phyloP scores from a whole-genome alignment of 495 filamentous ascomycete genomes.

The Recurvomyces mirabilis region DNA sequence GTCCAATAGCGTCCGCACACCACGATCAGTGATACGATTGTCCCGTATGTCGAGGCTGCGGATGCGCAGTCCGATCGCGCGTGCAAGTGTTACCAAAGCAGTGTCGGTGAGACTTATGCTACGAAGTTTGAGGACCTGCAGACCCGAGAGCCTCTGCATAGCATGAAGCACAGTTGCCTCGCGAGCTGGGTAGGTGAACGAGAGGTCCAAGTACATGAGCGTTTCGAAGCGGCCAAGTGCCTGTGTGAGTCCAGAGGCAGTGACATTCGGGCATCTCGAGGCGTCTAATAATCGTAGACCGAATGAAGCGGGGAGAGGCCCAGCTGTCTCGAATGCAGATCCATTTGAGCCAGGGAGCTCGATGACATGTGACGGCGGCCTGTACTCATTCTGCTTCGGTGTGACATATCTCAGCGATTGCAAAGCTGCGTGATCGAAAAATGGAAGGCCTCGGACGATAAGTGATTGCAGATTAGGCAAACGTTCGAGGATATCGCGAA shows the following conservation, averaged over 20 bases:
- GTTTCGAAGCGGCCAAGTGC: constrained; percentile 43
- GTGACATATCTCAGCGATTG: constrained; percentile 33
- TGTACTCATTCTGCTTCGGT: neutral
- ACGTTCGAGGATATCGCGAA: constrained; percentile 49
- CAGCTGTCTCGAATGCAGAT: neutral
- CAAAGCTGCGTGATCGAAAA: constrained; percentile 55
- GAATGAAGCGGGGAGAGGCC: constrained; percentile 20
- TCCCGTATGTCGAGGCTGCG: constrained; percentile 49
- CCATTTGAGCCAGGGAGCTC: constrained; percentile 12
- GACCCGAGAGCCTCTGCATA: constrained; percentile 32
- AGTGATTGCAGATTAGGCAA: constrained; percentile 51
- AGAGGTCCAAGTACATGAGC: constrained; percentile 51
- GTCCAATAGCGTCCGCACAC: constrained; percentile 41
- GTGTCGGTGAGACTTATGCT: constrained; percentile 45
- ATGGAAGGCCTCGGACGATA: constrained; percentile 49
- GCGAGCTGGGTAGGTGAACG: constrained; percentile 45
- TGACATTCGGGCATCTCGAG: constrained; percentile 47
- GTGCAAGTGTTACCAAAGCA: constrained; percentile 43
- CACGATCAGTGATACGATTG: constrained; percentile 48
- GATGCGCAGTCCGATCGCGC: constrained; percentile 41
- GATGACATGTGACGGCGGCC: neutral
- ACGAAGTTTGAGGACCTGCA: constrained; percentile 50
- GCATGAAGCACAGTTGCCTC: constrained; percentile 38
- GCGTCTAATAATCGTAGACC: constrained; percentile 46
- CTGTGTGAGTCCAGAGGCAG: constrained; percentile 41